Conservation (phyloP, 208 protist genomes). For the Chromosphaera perkinsii region DNA sequence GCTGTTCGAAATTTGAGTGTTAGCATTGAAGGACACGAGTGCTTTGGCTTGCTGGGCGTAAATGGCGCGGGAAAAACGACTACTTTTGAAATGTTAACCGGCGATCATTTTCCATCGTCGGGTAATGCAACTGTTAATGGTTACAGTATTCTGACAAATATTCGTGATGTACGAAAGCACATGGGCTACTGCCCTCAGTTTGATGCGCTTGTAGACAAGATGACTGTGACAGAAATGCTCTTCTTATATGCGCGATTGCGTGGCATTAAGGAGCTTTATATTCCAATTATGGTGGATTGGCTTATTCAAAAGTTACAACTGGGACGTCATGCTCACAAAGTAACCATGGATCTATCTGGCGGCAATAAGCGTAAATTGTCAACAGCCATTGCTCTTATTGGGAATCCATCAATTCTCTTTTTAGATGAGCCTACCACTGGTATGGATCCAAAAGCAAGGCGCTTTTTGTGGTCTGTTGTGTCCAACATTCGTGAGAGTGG, state of each 20-base stretch:
- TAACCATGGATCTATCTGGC: conserved; percentile 50
- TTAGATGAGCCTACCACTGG: conserved; percentile 21
- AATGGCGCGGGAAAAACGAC: conserved; percentile 54
- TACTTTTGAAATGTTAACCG: conserved; percentile 42
- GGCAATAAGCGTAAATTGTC: conserved; percentile 58
- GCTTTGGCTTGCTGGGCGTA: conserved; percentile 51
- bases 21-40: conserved; percentile 31
- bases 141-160: conserved; percentile 1
- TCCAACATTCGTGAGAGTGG: neutral
- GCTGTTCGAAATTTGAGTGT: conserved; percentile 34
- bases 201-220: conserved; percentile 39
- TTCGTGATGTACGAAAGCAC: conserved; percentile 19
- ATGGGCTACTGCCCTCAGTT: conserved; percentile 49
- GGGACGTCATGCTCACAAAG: too few relatives aligned
- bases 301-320: too few relatives aligned
- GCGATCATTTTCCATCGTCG: conserved; percentile 9
- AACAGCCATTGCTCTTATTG: conserved; percentile 47
- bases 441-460: neutral
- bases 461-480: conserved; percentile 1
- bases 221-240: conserved; percentile 42
- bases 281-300: too few relatives aligned
- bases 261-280: conserved; percentile 1
- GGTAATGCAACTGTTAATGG: conserved; percentile 31
- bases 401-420: conserved; percentile 34
- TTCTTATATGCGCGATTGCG: conserved; percentile 32